Conservation (phyloP, 108 stramenopile species). For the Seminavis robusta region DNA sequence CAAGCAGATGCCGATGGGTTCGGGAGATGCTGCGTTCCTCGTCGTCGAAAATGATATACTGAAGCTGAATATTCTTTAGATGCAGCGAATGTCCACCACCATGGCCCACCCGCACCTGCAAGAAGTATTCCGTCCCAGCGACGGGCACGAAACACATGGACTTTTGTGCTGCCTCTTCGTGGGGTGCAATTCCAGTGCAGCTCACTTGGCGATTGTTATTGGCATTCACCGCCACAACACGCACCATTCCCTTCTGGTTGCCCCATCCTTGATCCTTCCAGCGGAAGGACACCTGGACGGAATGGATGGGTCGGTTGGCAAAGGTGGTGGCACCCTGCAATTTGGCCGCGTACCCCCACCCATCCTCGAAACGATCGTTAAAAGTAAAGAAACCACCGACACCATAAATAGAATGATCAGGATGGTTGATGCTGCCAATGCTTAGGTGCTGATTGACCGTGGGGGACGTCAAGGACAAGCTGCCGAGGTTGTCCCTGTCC, state of each 20-base stretch:
- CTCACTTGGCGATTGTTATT: conserved; percentile 2
- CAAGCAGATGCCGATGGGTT: too few relatives aligned
- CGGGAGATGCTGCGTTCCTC: conserved; percentile 5
- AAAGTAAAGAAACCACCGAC: too few relatives aligned
- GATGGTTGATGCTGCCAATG: too few relatives aligned
- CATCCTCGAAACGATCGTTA: too few relatives aligned
- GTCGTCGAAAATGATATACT: conserved; percentile 15
- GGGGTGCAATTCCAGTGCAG: not conserved
- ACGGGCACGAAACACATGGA: conserved; percentile 8
- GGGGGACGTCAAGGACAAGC: too few relatives aligned
- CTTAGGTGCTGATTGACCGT: too few relatives aligned
- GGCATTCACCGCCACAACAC: not conserved
- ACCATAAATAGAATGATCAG: too few relatives aligned
- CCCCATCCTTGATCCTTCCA: conserved; percentile 27
- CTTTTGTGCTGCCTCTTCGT: not conserved
- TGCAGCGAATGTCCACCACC: conserved; percentile 15
- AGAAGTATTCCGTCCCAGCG: conserved; percentile 2
- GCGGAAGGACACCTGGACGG: not conserved
- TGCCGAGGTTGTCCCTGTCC: too few relatives aligned
- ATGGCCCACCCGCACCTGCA: conserved; percentile 12
- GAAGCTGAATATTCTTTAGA: not conserved
- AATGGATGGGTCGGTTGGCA: conserved; percentile 9
- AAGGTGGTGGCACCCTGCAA: too few relatives aligned
- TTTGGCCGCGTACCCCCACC: too few relatives aligned
- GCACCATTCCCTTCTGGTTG: conserved; percentile 8